Base-by-base conservation (phyloP, 805 yeast species). In the Candida andamanensis region DNA sequence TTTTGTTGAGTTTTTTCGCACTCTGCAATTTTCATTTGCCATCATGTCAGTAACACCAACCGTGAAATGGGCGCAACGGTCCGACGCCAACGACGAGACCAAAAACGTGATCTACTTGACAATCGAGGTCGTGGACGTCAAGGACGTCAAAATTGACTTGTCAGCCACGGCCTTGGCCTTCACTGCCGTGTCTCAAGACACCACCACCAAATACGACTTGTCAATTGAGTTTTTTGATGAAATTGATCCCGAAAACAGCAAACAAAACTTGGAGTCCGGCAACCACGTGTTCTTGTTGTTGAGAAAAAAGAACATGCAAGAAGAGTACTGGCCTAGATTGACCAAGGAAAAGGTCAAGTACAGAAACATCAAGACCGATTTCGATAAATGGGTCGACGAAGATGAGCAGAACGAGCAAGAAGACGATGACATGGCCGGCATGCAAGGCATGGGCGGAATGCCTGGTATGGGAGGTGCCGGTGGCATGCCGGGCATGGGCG, bases 361-460 rank as follows among this genome's bases (percentile, higher is more conserved):
- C 40, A 85, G 79, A 44, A 85, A 74, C 60, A 75, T 90, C 55
- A 84, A 85, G 69, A 90, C 98, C 10, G 97, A 90, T 54, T 90
- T 90, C 54, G 95, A 89, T 66, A 85, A 80, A 60, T 90, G 98
- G 98, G 95, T 85, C 24, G 98, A 90, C 54, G 97, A 90, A 67
- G 98, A 90, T 54, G 98, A 90, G 63, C 98, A 90, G 63, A 87
- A 85, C 24, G 89, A 78, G 37, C 67, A 59, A 31, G 69, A 66
- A 8, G 80, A 69, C 25, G 61, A 54, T 28, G 51, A 55, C 16
- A 35, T 32, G 38, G 52, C 54, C 37, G 59, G 58, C 24, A 52
- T 49, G 35, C 56, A 50, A 20, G 60, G 34, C 8, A 36, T 54
- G 43, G 63, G 58, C 41, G 63, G 69, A 37, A 46, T 49, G 36